Evolutionary conservation across 2,329 filamentous ascomycete genomes (phyloP).

Genomic region (Exophiala bonariae): DNA sequence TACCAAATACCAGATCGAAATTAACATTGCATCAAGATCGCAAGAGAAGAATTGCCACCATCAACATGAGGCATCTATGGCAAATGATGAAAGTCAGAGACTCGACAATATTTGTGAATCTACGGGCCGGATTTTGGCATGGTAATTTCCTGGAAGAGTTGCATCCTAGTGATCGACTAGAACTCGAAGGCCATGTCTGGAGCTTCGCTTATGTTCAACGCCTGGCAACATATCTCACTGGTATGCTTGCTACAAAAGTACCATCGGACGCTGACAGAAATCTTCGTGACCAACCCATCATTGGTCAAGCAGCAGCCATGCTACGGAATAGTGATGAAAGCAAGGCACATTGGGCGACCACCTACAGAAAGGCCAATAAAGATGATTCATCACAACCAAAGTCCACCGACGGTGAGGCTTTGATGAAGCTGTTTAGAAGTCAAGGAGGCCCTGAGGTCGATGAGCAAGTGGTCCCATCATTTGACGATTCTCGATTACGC

Average conservation of each 20-base stretch:
- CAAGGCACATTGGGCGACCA: slow-evolving; percentile 44
- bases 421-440: no score
- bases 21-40: slow-evolving; percentile 38
- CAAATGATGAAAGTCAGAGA: slow-evolving; percentile 55
- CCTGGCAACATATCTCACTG: slow-evolving; percentile 51
- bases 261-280: not conserved
- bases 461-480: slow-evolving; percentile 20
- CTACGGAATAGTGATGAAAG: slow-evolving; percentile 43
- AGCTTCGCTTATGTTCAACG: slow-evolving; percentile 63
- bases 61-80: slow-evolving; percentile 66
- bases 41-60: slow-evolving; percentile 49
- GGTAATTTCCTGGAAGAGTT: slow-evolving; percentile 29
- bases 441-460: no score
- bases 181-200: slow-evolving; percentile 49
- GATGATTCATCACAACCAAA: no score
- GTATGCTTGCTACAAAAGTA: slow-evolving; percentile 30
- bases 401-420: no score
- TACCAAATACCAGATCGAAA: slow-evolving; percentile 35
- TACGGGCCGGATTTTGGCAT: slow-evolving; percentile 26
- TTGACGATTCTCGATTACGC: slow-evolving; percentile 41
- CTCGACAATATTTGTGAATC: slow-evolving; percentile 18
- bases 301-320: slow-evolving; percentile 38
- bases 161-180: slow-evolving; percentile 33
- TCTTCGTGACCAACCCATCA: slow-evolving; percentile 23
- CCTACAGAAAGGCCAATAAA: no score